Evolutionary conservation across 1,139 yeast species (phyloP).

Genomic region (Hansenula sp.): DNA sequence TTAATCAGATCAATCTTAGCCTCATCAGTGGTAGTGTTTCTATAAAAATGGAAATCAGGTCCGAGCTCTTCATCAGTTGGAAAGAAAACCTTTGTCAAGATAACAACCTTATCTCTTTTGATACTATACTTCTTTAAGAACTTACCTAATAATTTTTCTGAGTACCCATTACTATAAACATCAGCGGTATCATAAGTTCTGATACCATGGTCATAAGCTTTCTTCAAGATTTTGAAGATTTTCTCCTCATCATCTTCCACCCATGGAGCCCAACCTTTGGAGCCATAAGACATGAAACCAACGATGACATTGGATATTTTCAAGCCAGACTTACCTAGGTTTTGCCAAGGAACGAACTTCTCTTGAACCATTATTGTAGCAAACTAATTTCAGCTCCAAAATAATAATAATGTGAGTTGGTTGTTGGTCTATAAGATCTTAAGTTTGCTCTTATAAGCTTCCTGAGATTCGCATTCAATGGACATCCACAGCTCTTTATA

Average conservation of each 20-base stretch:
- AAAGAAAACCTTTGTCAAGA: conserved; percentile 37
- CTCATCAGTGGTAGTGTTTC: conserved; percentile 15
- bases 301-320: conserved; percentile 45
- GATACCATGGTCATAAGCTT: conserved; percentile 44
- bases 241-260: conserved; percentile 38
- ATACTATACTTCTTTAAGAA: conserved; percentile 36
- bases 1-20: conserved; percentile 30
- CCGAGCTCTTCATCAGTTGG: conserved; percentile 26
- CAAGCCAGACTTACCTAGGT: too few species aligned
- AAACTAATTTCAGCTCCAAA: too few species aligned
- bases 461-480: too few species aligned
- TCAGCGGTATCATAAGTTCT: conserved; percentile 49
- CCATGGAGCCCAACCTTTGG: conserved; percentile 43
- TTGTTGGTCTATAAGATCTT: too few species aligned
- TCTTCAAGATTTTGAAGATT: conserved; percentile 35
- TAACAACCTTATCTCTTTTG: conserved; percentile 42
- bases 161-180: conserved; percentile 37
- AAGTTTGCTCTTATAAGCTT: too few species aligned
- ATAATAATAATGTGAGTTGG: too few species aligned
- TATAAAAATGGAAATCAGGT: conserved; percentile 12
- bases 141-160: conserved; percentile 36
- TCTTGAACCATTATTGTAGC: too few species aligned
- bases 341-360: too few species aligned
- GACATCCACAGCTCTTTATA: too few species aligned
- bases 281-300: conserved; percentile 54